phyloP scores from a whole-genome alignment of 1,139 yeast species.

The Geotrichum candidum region DNA sequence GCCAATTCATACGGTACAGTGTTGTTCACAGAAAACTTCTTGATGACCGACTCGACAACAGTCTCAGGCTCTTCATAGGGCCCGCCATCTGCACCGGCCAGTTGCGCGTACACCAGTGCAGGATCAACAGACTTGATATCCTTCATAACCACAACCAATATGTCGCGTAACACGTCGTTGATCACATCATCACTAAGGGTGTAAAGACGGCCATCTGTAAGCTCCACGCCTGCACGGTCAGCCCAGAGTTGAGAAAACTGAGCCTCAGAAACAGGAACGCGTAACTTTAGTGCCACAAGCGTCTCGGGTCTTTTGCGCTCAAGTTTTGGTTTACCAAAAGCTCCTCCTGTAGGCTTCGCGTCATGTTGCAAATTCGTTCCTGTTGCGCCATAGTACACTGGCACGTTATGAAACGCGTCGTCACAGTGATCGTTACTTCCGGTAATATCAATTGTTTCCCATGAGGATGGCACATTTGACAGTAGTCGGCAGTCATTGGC shows the following conservation, averaged over 20 bases:
- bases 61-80: slow-evolving; percentile 29
- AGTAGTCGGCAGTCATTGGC: slow-evolving; percentile 28
- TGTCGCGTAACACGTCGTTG: slow-evolving; percentile 38
- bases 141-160: slow-evolving; percentile 36
- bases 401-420: slow-evolving; percentile 39
- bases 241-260: slow-evolving; percentile 55
- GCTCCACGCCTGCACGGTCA: slow-evolving; percentile 50
- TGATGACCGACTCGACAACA: slow-evolving; percentile 44
- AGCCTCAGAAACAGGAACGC: slow-evolving; percentile 50
- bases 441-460: slow-evolving; percentile 33
- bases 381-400: slow-evolving; percentile 41
- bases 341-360: neutral
- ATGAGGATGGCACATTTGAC: slow-evolving; percentile 42
- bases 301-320: slow-evolving; percentile 22
- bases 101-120: slow-evolving; percentile 28
- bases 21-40: slow-evolving; percentile 39
- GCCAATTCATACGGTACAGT: slow-evolving; percentile 36
- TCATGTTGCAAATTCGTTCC: neutral
- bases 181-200: slow-evolving; percentile 37
- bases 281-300: slow-evolving; percentile 39
- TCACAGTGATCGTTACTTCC: slow-evolving; percentile 31
- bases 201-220: slow-evolving; percentile 33
- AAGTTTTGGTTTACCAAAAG: neutral
- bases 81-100: slow-evolving; percentile 15
- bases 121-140: slow-evolving; percentile 25